Base-by-base conservation (phyloP, 73 alveolate species). In the Tetrahymena thermophila region DNA sequence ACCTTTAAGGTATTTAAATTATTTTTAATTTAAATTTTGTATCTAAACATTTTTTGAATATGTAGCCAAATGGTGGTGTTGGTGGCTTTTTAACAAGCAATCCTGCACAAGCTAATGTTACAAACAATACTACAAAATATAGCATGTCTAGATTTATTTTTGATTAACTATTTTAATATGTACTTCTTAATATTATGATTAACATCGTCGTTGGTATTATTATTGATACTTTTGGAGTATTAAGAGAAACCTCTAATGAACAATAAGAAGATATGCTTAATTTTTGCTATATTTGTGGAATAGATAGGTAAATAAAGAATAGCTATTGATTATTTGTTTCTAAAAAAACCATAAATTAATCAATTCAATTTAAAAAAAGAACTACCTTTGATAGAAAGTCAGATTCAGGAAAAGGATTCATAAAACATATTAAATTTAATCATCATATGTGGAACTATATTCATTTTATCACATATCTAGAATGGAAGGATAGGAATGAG, bases 201-300 rank as follows among this genome's bases (percentile, higher is more conserved):
- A 97, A 99, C 96, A 99, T 99, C 95, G 98, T 99, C 96, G 98
- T 99, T 93, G 99, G 99, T 98, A 99, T 99, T 94, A 99, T 99
- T 96, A 99, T 99, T 96, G 99, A 99, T 96, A 99, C 99, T 56
- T 99, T 99, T 94, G 99, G 99, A n/a, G 98, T 97, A n/a, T 97
- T 99, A 56, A 98, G 99, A 98, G 99, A 98, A 85, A 97, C 96
- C 37, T 98, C 97, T 94, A 98, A 96, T 28, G 97, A 98, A 95
- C 96, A 98, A 96, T 96, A 96, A n/a, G 97, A 95, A 56, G 99
- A 98, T 94, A 98, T 98, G 97, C 97, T 98, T 55, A 98, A 97
- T 84, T 97, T 96, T 85, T 99, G 99, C 96, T 98, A 98, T 56
- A 96, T 99, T n/a, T 99, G 99, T 95, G 99, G 99, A 35, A 97